Evolutionary conservation across 2,329 filamentous ascomycete species (phyloP).

Genomic region (Claviceps purpurea): DNA sequence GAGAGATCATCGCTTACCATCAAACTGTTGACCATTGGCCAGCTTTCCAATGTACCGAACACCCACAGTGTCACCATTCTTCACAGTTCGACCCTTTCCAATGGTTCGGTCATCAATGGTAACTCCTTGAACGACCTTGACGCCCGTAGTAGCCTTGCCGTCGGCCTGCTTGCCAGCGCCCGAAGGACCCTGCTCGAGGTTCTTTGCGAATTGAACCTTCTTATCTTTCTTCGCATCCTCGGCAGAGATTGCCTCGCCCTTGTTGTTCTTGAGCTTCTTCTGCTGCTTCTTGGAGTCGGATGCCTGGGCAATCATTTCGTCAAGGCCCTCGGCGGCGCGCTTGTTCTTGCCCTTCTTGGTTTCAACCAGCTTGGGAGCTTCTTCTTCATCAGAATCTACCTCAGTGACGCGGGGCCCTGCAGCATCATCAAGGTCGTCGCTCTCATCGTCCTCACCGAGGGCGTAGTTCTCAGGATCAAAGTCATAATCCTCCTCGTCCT

Average conservation of each 20-base stretch:
- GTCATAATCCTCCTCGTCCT: slow-evolving; percentile 65
- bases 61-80: slow-evolving; percentile 79
- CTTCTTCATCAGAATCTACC: slow-evolving; percentile 67
- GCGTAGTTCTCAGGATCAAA: slow-evolving; percentile 64
- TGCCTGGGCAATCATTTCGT: slow-evolving; percentile 70
- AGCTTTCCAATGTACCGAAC: slow-evolving; percentile 99
- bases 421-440: slow-evolving; percentile 66
- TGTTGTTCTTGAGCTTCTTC: slow-evolving; percentile 99
- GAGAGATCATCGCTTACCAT: slow-evolving; percentile 46
- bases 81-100: slow-evolving; percentile 70
- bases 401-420: slow-evolving; percentile 74
- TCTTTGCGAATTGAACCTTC: slow-evolving; percentile 98
- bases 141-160: slow-evolving; percentile 40
- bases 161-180: slow-evolving; percentile 40
- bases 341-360: slow-evolving; percentile 78
- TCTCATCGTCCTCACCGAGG: slow-evolving; percentile 57
- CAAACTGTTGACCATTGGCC: slow-evolving; percentile 86
- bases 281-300: slow-evolving; percentile 80
- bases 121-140: slow-evolving; percentile 77
- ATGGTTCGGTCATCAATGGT: slow-evolving; percentile 92
- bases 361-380: slow-evolving; percentile 47
- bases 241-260: slow-evolving; percentile 64
- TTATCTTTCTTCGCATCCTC: slow-evolving; percentile 56
- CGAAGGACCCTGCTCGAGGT: slow-evolving; percentile 92
- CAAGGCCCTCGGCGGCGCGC: slow-evolving; percentile 69